A percentile compares a stretch with the other conserved stretches of the same genome.
phyloP scores from a whole-genome alignment of 2,329 filamentous ascomycete genomes.

The Graphilbum fragrans region DNA sequence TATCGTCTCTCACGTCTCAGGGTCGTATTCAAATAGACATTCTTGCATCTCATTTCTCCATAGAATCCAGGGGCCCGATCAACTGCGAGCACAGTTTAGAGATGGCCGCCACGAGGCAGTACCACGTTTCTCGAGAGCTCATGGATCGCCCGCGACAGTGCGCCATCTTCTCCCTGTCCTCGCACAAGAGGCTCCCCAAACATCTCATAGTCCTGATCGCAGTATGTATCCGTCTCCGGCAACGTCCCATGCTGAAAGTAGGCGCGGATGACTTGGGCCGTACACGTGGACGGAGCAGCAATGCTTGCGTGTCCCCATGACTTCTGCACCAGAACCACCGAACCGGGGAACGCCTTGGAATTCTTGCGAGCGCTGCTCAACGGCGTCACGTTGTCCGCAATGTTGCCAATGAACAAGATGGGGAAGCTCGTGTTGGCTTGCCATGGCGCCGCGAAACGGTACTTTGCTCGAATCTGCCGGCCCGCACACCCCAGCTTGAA shows the following conservation, averaged over 20 bases:
- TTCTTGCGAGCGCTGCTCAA: conserved; percentile 19
- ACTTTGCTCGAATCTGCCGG: conserved; percentile 23
- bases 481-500: conserved; percentile 27
- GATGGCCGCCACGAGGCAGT: no score
- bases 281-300: conserved; percentile 30
- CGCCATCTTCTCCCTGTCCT: no score
- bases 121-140: no score
- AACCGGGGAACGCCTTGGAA: conserved; percentile 15
- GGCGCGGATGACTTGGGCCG: conserved; percentile 22
- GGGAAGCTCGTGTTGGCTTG: conserved; percentile 24
- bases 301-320: conserved; percentile 34
- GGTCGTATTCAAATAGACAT: no score
- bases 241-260: conserved; percentile 34
- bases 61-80: no score
- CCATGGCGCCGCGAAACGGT: conserved; percentile 21
- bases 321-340: conserved; percentile 33
- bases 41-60: no score
- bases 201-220: conserved; percentile 7
- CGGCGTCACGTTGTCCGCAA: conserved; percentile 33
- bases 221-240: conserved; percentile 18
- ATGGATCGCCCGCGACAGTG: no score
- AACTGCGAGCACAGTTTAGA: no score
- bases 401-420: conserved; percentile 28
- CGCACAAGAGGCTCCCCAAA: no score
- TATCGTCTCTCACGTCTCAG: no score